Percentiles rank a stretch among this genome's conserved stretches.
Evolutionary conservation across 441 rosid genomes (phyloP).

Genomic region (Codiaeum variegatum): DNA sequence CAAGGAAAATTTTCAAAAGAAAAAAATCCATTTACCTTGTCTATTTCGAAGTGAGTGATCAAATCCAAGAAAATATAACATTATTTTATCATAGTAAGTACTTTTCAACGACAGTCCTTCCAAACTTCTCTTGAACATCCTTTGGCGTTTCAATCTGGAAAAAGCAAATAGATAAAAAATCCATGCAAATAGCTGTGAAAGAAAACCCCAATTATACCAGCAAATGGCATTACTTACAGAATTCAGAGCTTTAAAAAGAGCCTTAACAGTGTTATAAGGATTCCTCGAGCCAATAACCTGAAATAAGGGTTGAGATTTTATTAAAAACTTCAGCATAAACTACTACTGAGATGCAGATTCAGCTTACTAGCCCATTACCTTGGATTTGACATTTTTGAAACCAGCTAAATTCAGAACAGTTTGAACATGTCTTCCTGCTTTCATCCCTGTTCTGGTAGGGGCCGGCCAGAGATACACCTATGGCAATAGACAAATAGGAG

Average conservation of each 20-base stretch:
- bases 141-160: conserved; percentile 90
- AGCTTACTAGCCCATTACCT: conserved; percentile 41
- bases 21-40: not conserved
- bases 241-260: conserved; percentile 82
- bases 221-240: conserved; percentile 49
- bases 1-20: not conserved
- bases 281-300: conserved; percentile 93
- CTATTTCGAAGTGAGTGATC: not conserved
- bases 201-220: not conserved
- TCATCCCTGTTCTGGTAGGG: conserved; percentile 76
- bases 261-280: conserved; percentile 85
- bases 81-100: conserved; percentile 43
- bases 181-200: not conserved
- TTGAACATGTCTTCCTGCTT: conserved; percentile 81
- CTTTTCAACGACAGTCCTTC: conserved; percentile 85
- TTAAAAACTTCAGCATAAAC: too few species aligned
- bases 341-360: not conserved
- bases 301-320: conserved; percentile 12
- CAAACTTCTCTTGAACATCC: conserved; percentile 87
- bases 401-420: conserved; percentile 76
- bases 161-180: not conserved
- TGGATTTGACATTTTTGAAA: conserved; percentile 86
- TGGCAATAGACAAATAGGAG: not conserved
- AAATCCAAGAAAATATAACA: not conserved
- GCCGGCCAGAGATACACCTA: conserved; percentile 96